These are phyloP conservation scores for Geotrichum armillariae DNA, from an alignment of 1,139 yeast genomes.

Conservation along the genomic window DNA sequence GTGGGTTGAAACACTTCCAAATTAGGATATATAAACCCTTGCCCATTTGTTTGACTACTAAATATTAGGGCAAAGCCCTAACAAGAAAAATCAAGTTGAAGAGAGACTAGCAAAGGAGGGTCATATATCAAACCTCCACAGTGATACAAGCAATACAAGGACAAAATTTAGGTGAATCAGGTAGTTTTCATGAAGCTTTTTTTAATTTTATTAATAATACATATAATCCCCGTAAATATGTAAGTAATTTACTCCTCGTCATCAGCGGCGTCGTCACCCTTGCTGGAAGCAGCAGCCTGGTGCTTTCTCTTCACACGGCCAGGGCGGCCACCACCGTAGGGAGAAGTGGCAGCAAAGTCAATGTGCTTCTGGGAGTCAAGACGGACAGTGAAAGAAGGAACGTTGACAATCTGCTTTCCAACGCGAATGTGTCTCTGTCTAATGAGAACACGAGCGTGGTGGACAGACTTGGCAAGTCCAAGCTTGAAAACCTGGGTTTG, in stretches of 20 bases:
- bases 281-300: conserved; percentile 62
- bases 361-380: conserved; percentile 99
- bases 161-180: too few relatives aligned
- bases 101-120: too few relatives aligned
- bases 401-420: conserved; percentile 98
- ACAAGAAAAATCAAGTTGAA: not conserved
- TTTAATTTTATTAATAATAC: too few relatives aligned
- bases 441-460: conserved; percentile 99
- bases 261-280: conserved; percentile 54
- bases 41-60: too few relatives aligned
- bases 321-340: conserved; percentile 99
- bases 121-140: too few relatives aligned
- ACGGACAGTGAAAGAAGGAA: conserved; percentile 99
- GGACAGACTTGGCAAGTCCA: conserved; percentile 98
- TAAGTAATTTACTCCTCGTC: conserved; percentile 47
- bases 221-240: too few relatives aligned
- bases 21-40: too few relatives aligned
- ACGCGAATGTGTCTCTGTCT: conserved; percentile 99
- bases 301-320: conserved; percentile 99
- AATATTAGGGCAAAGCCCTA: conserved; percentile 5
- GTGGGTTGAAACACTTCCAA: too few relatives aligned
- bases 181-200: too few relatives aligned
- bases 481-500: conserved; percentile 99
- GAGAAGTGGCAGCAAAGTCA: conserved; percentile 98
- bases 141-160: too few relatives aligned